Conservation (phyloP, 2,329 filamentous ascomycete genomes). For the Fusarium marasasianum region DNA sequence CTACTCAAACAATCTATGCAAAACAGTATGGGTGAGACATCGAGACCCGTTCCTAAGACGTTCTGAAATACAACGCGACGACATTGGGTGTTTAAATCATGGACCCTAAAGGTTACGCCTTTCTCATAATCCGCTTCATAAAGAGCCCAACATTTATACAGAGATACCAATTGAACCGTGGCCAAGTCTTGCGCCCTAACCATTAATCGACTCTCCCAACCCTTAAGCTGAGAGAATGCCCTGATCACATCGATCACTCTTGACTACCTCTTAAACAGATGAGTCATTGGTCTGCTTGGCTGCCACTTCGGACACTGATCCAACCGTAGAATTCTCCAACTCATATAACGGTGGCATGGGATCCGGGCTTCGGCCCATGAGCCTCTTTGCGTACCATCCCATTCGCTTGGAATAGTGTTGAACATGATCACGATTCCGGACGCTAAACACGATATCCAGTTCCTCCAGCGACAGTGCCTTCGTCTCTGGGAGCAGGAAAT, state of each 20-base stretch:
- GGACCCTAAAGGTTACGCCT: neutral
- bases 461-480: slow-evolving; percentile 61
- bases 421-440: slow-evolving; percentile 53
- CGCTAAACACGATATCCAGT: slow-evolving; percentile 59
- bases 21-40: neutral
- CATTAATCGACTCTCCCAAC: neutral
- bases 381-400: slow-evolving; percentile 12
- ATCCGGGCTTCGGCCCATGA: neutral
- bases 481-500: slow-evolving; percentile 61
- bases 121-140: neutral
- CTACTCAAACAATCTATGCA: neutral
- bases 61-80: too few relatives aligned
- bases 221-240: neutral
- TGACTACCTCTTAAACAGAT: neutral
- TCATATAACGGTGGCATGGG: neutral
- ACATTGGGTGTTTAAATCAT: neutral
- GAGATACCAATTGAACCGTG: neutral
- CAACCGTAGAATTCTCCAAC: neutral
- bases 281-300: neutral
- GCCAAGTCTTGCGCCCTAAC: neutral
- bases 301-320: neutral
- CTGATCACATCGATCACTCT: neutral
- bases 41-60: neutral
- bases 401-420: slow-evolving; percentile 47
- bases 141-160: neutral